Percentiles rank a stretch among this genome's conserved stretches.
Evolutionary conservation across 371 early-diverging fungal species (phyloP).

Genomic region (Apophysomyces sp.): DNA sequence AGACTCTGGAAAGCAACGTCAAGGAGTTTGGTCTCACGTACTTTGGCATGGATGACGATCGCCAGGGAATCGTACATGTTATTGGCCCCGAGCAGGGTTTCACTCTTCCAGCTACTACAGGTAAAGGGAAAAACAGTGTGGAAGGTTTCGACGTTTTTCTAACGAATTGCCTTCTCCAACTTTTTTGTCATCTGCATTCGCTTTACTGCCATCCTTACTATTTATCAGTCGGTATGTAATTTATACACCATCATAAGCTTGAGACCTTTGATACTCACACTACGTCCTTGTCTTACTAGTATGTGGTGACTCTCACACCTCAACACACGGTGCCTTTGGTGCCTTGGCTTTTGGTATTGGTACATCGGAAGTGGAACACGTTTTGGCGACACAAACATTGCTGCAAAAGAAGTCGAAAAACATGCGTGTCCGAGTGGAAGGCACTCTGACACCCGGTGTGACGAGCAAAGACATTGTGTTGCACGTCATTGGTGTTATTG

Average conservation of each 20-base stretch:
- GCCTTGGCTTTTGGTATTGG: slow-evolving; percentile 76
- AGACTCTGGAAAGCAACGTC: slow-evolving; percentile 67
- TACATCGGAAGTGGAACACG: slow-evolving; percentile 75
- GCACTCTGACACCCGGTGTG: slow-evolving; percentile 51
- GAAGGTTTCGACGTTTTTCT: too few species aligned
- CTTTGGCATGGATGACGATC: slow-evolving; percentile 62
- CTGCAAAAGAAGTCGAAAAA: slow-evolving; percentile 68
- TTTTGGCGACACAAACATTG: slow-evolving; percentile 71
- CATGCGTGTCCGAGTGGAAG: slow-evolving; percentile 62
- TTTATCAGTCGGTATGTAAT: not conserved
- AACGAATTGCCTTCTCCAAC: not conserved
- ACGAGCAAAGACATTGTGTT: slow-evolving; percentile 68
- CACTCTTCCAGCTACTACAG: slow-evolving; percentile 69
- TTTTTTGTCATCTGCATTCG: not conserved
- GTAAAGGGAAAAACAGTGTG: not conserved
- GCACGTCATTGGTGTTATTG: slow-evolving; percentile 69
- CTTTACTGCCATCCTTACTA: not conserved
- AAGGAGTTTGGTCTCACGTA: slow-evolving; percentile 65
- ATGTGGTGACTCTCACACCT: slow-evolving; percentile 75
- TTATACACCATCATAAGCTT: not conserved
- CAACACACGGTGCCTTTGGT: slow-evolving; percentile 76
- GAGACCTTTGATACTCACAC: not conserved
- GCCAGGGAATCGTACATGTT: slow-evolving; percentile 75
- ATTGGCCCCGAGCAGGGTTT: slow-evolving; percentile 80
- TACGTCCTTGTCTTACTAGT: slow-evolving; percentile 27